Conservation (phyloP, 176 grass and related monocot species). For the Avena eriantha region DNA sequence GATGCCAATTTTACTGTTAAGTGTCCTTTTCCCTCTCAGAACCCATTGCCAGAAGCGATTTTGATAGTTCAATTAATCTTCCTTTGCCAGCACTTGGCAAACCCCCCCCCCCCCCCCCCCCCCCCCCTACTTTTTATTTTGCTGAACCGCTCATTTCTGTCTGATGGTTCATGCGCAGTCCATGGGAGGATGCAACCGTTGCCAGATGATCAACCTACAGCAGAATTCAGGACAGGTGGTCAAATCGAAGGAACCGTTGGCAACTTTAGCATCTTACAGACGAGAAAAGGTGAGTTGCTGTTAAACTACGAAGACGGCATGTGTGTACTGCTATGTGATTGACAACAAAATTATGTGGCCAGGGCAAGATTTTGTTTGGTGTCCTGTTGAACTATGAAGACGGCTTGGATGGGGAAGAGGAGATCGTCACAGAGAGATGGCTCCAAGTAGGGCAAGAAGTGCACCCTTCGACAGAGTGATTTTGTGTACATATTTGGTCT, state of each 20-base stretch:
- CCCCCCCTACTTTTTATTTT: too few relatives aligned
- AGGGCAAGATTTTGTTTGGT: slow-evolving; percentile 95
- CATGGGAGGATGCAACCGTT: slow-evolving; percentile 95
- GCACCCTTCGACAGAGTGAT: slow-evolving; percentile 51
- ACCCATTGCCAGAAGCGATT: slow-evolving; percentile 2
- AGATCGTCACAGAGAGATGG: slow-evolving; percentile 58
- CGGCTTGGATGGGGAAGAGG: slow-evolving; percentile 44
- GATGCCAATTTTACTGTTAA: slow-evolving; percentile 82
- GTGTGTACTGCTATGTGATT: background rate
- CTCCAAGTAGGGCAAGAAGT: slow-evolving; percentile 77
- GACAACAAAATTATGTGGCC: background rate
- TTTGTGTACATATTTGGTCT: background rate
- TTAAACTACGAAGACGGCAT: too few relatives aligned
- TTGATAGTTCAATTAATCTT: background rate
- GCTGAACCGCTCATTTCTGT: too few relatives aligned
- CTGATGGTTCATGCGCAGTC: too few relatives aligned
- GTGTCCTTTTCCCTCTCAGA: slow-evolving; percentile 5
- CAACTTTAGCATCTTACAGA: slow-evolving; percentile 88
- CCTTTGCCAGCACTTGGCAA: too few relatives aligned
- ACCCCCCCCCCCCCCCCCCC: too few relatives aligned
- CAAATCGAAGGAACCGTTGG: slow-evolving; percentile 87
- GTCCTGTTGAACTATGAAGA: slow-evolving; percentile 77
- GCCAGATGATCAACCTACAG: slow-evolving; percentile 93
- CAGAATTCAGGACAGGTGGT: slow-evolving; percentile 58
- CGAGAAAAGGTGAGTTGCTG: slow-evolving; percentile 62